Conservation (phyloP, 2,329 filamentous ascomycete genomes). For the Paraphaeosphaeria sporulosa region DNA sequence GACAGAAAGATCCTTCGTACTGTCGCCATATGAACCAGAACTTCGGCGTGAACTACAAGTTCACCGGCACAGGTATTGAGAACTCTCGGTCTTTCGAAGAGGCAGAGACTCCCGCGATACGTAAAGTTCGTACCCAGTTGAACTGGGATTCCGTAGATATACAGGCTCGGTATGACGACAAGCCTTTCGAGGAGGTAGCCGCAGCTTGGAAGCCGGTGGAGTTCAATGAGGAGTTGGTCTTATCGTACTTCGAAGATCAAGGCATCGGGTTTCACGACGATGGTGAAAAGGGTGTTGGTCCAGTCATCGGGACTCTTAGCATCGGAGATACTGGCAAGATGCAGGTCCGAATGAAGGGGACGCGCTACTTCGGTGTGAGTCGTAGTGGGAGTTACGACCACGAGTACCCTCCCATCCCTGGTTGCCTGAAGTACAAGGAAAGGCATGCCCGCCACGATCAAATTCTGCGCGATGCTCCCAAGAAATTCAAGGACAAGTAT, state of each 20-base stretch:
- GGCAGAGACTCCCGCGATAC: conserved; percentile 51
- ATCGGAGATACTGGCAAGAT: conserved; percentile 67
- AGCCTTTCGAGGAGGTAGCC: conserved; percentile 20
- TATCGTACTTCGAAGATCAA: conserved; percentile 69
- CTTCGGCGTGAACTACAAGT: conserved; percentile 72
- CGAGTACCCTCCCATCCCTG: conserved; percentile 34
- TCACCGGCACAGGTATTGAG: conserved; percentile 60
- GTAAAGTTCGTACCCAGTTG: conserved; percentile 60
- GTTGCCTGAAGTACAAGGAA: conserved; percentile 41
- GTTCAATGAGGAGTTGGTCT: conserved; percentile 70
- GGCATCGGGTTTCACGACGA: conserved; percentile 72
- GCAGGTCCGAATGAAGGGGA: conserved; percentile 64
- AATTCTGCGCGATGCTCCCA: conserved; percentile 26
- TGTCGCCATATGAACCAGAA: conserved; percentile 64
- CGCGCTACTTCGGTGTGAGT: conserved; percentile 53
- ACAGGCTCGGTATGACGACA: conserved; percentile 36
- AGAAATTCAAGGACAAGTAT: conserved; percentile 30
- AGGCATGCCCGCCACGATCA: conserved; percentile 41
- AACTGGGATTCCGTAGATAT: conserved; percentile 62
- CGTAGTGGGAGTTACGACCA: conserved; percentile 44
- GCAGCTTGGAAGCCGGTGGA: conserved; percentile 36
- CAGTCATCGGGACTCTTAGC: conserved; percentile 66
- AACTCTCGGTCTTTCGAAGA: conserved; percentile 30
- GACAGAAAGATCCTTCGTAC: conserved; percentile 54
- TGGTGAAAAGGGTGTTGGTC: conserved; percentile 68